Evolutionary conservation across 192 early-diverging fungal species (phyloP), one percentile per base, ranked within the genome.

Genomic region (Podila epicladia): DNA sequence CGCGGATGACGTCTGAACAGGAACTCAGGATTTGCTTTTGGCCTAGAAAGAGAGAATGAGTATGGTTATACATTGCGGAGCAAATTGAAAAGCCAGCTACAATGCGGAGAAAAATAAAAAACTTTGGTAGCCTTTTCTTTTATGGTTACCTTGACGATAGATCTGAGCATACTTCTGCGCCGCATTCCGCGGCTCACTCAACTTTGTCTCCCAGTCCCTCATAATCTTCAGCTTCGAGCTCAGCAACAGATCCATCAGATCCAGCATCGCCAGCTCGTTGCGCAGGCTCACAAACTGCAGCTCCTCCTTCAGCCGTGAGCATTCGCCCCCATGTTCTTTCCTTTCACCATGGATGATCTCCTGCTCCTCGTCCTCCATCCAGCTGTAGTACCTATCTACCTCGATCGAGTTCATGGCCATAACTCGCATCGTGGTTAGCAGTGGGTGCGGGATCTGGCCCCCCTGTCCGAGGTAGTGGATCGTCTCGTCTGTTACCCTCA

Each of bases 361-460:
- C 37, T 48, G 38, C 12, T 72, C 63, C 15, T 59, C 49, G 15
- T 73, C 55, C 1, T 73, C 29, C 15, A 69, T 65, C 5, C 57
- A 45, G 5, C 32, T 22, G 41, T 38, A 38, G 31, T 22, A 76
- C 55, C 55, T 41, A 12, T 48, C 63, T 5, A 79, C 71, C 50
- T 92, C 91, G 2, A 65, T 65, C 13, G 73, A 72, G 53, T 87
- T 92, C 92, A 93, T 93, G n/a, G 85, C 87, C 83, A 92, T 77
- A 1, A 93, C 89, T 2, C 91, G 85, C 80, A 93, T 85, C 58
- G 88, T 79, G 57, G 84, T 37, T n/a, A 92, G 64, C 13, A 87
- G 72, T 26, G 71, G 79, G 26, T 58, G 29, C 8, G 92, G 87
- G 55, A 92, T 78, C 41, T 62, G 73, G 35, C 69, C 57, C 5